Percentiles rank a stretch among this genome's conserved stretches.
Evolutionary conservation across 257 asterid species (phyloP).

Genomic region (Ilex asprella): DNA sequence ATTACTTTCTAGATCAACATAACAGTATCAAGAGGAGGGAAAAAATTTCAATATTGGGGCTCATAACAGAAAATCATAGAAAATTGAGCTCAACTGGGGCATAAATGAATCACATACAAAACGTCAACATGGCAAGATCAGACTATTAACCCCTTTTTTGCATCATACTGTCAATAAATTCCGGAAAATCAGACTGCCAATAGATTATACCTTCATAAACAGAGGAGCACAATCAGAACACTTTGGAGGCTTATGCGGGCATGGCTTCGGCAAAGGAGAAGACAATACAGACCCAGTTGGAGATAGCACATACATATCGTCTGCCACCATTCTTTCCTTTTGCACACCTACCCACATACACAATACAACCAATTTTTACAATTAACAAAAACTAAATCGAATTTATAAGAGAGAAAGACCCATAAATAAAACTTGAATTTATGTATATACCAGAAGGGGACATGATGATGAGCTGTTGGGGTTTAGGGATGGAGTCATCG

Average conservation of each 20-base stretch:
- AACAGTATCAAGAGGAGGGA: no score
- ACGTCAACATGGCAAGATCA: no score
- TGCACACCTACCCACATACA: constrained; percentile 63
- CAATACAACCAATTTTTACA: constrained; percentile 11
- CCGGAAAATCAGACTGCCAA: neutral
- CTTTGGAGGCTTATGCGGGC: constrained; percentile 89
- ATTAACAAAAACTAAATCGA: neutral
- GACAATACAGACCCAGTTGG: constrained; percentile 64
- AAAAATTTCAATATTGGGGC: no score
- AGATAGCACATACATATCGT: constrained; percentile 86
- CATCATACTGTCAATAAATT: neutral
- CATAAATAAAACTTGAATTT: no score
- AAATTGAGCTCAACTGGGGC: no score
- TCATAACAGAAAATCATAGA: no score
- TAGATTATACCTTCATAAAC: constrained; percentile 70
- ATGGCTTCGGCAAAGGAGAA: constrained; percentile 75
- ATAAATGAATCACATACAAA: neutral
- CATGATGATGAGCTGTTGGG: constrained; percentile 82
- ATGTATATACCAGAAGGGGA: constrained; percentile 77
- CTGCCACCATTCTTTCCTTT: constrained; percentile 95
- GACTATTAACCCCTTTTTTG: no score
- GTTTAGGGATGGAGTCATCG: constrained; percentile 73
- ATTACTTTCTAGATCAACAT: no score
- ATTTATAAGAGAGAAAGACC: no score
- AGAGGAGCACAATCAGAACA: constrained; percentile 97